A percentile compares a stretch with the other conserved stretches of the same genome.
Conservation (phyloP, 73 alveolate species). For the Paramecium primaurelia region DNA sequence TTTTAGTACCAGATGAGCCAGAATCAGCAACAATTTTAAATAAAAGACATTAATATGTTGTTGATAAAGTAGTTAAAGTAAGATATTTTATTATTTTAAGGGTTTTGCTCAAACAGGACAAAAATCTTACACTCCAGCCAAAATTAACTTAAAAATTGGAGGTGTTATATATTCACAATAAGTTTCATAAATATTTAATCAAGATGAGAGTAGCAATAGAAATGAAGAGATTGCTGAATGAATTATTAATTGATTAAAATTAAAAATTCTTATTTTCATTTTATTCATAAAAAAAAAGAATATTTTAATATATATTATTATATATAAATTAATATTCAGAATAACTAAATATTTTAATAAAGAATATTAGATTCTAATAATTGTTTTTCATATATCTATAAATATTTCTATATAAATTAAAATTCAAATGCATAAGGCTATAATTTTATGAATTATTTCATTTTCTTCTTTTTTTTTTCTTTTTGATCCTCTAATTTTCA, state of each 20-base stretch:
- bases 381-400: not conserved
- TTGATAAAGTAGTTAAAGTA: constrained; percentile 42
- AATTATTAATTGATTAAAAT: too few species aligned
- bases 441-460: not conserved
- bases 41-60: constrained; percentile 21
- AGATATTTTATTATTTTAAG: not conserved
- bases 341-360: not conserved
- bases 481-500: not conserved
- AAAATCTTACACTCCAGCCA: not conserved
- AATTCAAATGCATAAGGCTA: not conserved
- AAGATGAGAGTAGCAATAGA: not conserved
- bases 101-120: not conserved
- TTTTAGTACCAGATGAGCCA: constrained; percentile 35
- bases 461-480: not conserved
- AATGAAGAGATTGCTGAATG: not conserved
- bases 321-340: too few species aligned
- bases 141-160: not conserved
- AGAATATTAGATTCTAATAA: not conserved
- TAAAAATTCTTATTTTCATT: not conserved
- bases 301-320: too few species aligned
- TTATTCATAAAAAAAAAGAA: too few species aligned
- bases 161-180: not conserved
- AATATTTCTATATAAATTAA: not conserved
- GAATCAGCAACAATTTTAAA: constrained; percentile 7
- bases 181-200: not conserved